Evolutionary conservation across 192 early-diverging fungal species (phyloP).

Genomic region (Lobulomyces angularis): DNA sequence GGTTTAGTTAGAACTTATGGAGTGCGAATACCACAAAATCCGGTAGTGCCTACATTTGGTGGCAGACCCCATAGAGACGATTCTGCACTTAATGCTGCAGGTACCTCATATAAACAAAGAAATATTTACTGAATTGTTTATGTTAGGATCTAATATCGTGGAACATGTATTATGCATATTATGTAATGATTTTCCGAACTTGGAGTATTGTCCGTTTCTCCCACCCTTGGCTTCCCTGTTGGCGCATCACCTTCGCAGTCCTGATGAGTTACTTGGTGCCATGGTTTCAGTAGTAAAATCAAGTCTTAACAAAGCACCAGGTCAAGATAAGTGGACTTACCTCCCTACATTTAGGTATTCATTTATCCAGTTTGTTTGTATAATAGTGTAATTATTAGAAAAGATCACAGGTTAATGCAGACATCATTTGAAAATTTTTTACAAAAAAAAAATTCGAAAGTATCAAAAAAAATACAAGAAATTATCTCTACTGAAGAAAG

Average conservation of each 20-base stretch:
- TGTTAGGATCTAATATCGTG: too few relatives aligned
- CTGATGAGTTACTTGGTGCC: conserved; percentile 22
- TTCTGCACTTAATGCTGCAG: conserved; percentile 12
- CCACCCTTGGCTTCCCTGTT: conserved; percentile 17
- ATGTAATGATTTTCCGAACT: conserved; percentile 26
- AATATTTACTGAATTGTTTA: too few relatives aligned
- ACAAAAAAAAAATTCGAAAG: conserved; percentile 12
- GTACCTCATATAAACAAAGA: too few relatives aligned
- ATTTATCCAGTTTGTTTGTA: too few relatives aligned
- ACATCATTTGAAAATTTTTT: conserved; percentile 28
- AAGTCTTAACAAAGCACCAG: background rate
- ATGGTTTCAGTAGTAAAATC: conserved; percentile 20
- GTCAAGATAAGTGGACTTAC: conserved; percentile 23
- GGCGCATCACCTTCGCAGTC: conserved; percentile 20
- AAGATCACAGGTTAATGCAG: conserved; percentile 24
- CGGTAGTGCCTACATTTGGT: conserved; percentile 26
- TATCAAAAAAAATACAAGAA: conserved; percentile 11
- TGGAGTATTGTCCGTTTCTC: conserved; percentile 31
- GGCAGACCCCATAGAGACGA: conserved; percentile 12
- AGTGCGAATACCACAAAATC: conserved; percentile 14
- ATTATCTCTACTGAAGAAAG: too few relatives aligned
- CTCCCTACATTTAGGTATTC: conserved; percentile 31
- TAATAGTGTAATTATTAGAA: too few relatives aligned
- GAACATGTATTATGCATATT: conserved; percentile 29
- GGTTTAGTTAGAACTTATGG: conserved; percentile 23